Percentiles rank a stretch among this genome's conserved stretches.
phyloP scores from a whole-genome alignment of 2,329 filamentous ascomycete species.

The Xylaria hypoxylon region DNA sequence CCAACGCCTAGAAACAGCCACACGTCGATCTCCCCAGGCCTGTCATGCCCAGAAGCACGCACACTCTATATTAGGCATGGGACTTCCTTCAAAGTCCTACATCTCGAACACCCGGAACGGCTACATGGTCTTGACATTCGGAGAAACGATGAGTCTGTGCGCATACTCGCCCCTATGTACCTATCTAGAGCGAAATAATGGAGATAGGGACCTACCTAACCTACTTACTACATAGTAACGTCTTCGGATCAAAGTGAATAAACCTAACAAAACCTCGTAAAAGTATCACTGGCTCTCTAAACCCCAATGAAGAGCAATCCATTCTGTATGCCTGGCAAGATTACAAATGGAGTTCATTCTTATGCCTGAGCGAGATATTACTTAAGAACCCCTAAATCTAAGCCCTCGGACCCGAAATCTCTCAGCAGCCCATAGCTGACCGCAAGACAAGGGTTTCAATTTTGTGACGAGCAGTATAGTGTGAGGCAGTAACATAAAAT shows the following conservation, averaged over 20 bases:
- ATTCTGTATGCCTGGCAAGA: background rate
- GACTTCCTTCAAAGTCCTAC: constrained; percentile 16
- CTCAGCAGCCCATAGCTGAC: background rate
- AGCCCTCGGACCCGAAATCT: constrained; percentile 12
- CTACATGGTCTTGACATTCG: background rate
- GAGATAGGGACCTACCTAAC: background rate
- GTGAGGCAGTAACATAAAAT: constrained; percentile 7
- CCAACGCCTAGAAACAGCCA: constrained; percentile 3
- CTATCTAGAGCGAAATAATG: background rate
- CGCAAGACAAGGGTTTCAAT: background rate
- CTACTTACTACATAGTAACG: background rate
- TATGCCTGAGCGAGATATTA: background rate
- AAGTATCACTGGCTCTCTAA: background rate
- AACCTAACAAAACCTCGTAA: background rate
- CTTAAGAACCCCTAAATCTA: background rate
- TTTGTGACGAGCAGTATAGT: background rate
- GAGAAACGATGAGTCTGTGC: background rate
- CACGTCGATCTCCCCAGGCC: constrained; percentile 14
- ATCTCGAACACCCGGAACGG: background rate
- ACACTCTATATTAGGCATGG: constrained; percentile 13
- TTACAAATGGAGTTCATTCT: too few species aligned
- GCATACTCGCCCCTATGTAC: background rate
- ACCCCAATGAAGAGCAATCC: background rate
- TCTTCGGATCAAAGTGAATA: background rate
- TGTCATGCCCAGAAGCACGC: constrained; percentile 5